Base-by-base conservation (phyloP, 2,329 filamentous ascomycete genomes). In the Triangularia setosa region DNA sequence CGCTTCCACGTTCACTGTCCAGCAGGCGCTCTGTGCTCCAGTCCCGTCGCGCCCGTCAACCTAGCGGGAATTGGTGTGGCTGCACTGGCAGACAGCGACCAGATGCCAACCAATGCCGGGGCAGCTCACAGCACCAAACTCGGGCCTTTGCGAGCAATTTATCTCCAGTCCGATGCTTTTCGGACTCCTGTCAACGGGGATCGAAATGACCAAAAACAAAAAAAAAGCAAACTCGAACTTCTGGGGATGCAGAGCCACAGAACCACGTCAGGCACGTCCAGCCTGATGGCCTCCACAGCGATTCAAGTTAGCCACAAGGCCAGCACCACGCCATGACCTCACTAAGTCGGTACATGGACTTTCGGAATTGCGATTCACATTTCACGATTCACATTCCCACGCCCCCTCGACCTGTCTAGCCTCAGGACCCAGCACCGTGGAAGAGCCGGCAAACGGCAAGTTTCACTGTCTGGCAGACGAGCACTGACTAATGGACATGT, bases 291-390 rank as follows among this genome's bases (percentile, higher is more conserved):
- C 23, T 35, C 24, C 55, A 58, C 55, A 24, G 27, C 58, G 35
- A 60, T 28, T 60, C 35, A 53, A 44, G 58, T 16, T 60, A 60
- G 58, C 9, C 25, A 23, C 12, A 53, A 18, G 40, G 40, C 58
- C 58, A 44, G 23, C 30, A 44, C 58, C 58, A 60, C 58, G 40
- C 58, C 58, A 60, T 60, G 58, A 60, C 58, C 58, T 53, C 58
- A 52, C 58, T 28, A 14, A 21, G 25, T n/a, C 58, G 16, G 28
- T 58, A 21, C 55, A 57, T 57, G 30, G 30, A 12, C 30, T 33
- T 33, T 33, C 30, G 30, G 30, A 33, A 33, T 33, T 33, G 30
- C 30, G 30, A 12, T 33, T 33, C 30, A 12, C 24, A 12, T 30
- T 57, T 59, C 24, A 60, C 58, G 33, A 60, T 60, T 60, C 35